Evolutionary conservation across 352 stramenopile species (phyloP).

Genomic region (Globisporangium recalcitrans): DNA sequence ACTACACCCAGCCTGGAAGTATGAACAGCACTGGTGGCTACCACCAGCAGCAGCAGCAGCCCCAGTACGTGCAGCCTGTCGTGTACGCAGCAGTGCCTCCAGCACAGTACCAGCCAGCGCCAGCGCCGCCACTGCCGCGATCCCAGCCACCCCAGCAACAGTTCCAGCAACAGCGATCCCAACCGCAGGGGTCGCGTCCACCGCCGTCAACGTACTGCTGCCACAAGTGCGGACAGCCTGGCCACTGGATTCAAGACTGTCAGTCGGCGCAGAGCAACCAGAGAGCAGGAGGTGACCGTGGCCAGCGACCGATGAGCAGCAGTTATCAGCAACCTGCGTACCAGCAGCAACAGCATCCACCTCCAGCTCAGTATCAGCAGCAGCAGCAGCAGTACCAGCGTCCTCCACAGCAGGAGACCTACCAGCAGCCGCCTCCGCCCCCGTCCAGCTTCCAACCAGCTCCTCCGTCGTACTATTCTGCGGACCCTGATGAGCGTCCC

Average conservation of each 20-base stretch:
- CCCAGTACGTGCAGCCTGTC: not conserved
- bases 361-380: slow-evolving; percentile 3
- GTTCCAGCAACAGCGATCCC: slow-evolving; percentile 16
- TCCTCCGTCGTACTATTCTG: not conserved
- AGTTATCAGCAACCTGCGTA: slow-evolving; percentile 6
- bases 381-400: slow-evolving; percentile 9
- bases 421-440: not conserved
- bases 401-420: not conserved
- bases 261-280: slow-evolving; percentile 25
- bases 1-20: slow-evolving; percentile 10
- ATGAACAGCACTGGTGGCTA: not conserved
- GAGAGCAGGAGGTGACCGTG: not conserved
- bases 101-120: slow-evolving; percentile 11
- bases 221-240: slow-evolving; percentile 68
- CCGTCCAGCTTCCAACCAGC: not conserved
- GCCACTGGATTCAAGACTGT: slow-evolving; percentile 81
- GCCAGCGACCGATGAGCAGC: slow-evolving; percentile 8
- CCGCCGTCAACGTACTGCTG: slow-evolving; percentile 67
- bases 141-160: slow-evolving; percentile 22
- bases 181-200: slow-evolving; percentile 20
- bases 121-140: slow-evolving; percentile 10
- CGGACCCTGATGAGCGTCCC: not conserved
- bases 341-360: slow-evolving; percentile 12
- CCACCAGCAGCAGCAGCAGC: slow-evolving; percentile 14
- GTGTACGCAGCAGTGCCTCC: slow-evolving; percentile 5